Percentiles rank a stretch among this genome's conserved stretches.
These are phyloP conservation scores for Volvox reticuliferus DNA, from an alignment of 139 green algal genomes.

Conservation along the genomic window DNA sequence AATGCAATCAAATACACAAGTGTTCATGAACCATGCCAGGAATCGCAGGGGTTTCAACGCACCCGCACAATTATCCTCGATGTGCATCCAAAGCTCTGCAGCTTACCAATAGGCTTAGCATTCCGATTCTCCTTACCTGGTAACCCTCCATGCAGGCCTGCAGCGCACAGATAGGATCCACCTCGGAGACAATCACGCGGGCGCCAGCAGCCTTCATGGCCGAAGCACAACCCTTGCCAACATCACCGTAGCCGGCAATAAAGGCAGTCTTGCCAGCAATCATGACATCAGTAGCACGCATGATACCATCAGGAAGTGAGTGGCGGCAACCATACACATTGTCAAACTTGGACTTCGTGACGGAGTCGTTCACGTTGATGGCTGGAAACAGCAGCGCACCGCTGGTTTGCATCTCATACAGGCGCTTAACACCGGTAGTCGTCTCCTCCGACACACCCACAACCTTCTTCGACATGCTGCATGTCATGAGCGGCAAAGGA, in stretches of 20 bases:
- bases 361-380: slow-evolving; percentile 99
- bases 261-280: slow-evolving; percentile 84
- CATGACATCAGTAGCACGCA: slow-evolving; percentile 99
- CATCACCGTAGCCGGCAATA: slow-evolving; percentile 97
- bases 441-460: slow-evolving; percentile 99
- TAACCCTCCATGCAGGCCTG: slow-evolving; percentile 98
- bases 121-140: slow-evolving; percentile 54
- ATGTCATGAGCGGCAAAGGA: too few species aligned
- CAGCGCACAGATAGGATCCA: slow-evolving; percentile 99
- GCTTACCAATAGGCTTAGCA: too few species aligned
- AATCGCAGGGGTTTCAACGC: too few species aligned
- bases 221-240: slow-evolving; percentile 98
- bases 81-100: too few species aligned
- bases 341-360: slow-evolving; percentile 99
- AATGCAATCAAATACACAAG: too few species aligned
- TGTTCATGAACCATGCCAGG: too few species aligned
- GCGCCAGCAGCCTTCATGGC: slow-evolving; percentile 97
- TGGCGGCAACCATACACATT: slow-evolving; percentile 99
- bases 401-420: slow-evolving; percentile 98
- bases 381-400: slow-evolving; percentile 97
- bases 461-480: slow-evolving; percentile 86
- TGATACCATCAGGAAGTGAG: slow-evolving; percentile 99
- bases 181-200: slow-evolving; percentile 94
- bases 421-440: slow-evolving; percentile 98
- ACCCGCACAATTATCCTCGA: too few species aligned